A percentile compares a stretch with the other conserved stretches of the same genome.
phyloP scores from a whole-genome alignment of 2,329 filamentous ascomycete genomes.

The Cytospora paraplurivora region DNA sequence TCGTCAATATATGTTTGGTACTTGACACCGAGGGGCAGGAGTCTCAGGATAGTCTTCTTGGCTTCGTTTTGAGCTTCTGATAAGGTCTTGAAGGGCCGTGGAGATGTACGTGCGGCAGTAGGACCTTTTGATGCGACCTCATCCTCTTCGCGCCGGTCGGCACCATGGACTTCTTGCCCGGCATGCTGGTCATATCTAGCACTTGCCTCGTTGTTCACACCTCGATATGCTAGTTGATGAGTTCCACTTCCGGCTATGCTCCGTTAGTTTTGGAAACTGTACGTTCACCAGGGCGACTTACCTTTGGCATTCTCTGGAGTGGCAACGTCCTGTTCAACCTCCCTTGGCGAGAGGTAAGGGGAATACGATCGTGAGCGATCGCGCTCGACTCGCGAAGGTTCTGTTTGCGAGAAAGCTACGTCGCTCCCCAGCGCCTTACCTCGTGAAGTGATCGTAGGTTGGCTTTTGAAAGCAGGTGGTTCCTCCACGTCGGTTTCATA shows the following conservation, averaged over 20 bases:
- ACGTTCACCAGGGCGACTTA: not conserved
- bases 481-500: conserved; percentile 36
- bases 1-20: conserved; percentile 75
- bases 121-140: not conserved
- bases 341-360: conserved; percentile 53
- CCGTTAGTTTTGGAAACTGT: conserved; percentile 2
- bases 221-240: not conserved
- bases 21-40: conserved; percentile 68
- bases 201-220: not conserved
- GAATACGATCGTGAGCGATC: conserved; percentile 57
- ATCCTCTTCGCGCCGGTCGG: not conserved
- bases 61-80: conserved; percentile 59
- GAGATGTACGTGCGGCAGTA: not conserved
- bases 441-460: conserved; percentile 28
- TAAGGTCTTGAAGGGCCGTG: conserved; percentile 35
- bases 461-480: conserved; percentile 26
- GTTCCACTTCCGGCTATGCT: not conserved
- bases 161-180: not conserved
- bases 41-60: conserved; percentile 65
- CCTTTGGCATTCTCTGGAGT: conserved; percentile 7
- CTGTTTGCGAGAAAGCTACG: conserved; percentile 34
- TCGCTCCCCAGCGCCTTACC: conserved; percentile 7
- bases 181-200: not conserved
- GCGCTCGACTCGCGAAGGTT: conserved; percentile 33
- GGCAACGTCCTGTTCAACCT: conserved; percentile 41